Percentiles rank a stretch among this genome's conserved stretches.
Evolutionary conservation across 2,329 filamentous ascomycete genomes (phyloP).

Genomic region (Aureobasidium sp.): DNA sequence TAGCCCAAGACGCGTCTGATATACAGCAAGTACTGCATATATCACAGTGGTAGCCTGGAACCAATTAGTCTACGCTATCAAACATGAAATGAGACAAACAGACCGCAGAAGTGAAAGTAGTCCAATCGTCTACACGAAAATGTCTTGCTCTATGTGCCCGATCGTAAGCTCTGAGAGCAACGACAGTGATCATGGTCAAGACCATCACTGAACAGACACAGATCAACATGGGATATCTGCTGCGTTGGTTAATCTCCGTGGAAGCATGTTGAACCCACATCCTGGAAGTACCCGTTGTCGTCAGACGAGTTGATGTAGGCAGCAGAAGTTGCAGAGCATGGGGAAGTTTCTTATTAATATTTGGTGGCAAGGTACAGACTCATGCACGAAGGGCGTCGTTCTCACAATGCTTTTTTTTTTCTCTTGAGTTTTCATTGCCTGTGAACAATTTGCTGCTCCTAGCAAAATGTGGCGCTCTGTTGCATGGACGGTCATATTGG

Average conservation of each 20-base stretch:
- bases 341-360: neutral
- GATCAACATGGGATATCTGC: constrained; percentile 5
- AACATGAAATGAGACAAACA: neutral
- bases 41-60: neutral
- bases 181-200: neutral
- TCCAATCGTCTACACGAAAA: neutral
- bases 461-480: neutral
- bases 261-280: constrained; percentile 2
- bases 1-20: constrained; percentile 2
- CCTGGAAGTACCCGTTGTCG: neutral
- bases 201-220: neutral
- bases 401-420: neutral
- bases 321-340: neutral
- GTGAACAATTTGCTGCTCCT: neutral
- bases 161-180: neutral
- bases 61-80: neutral
- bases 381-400: neutral
- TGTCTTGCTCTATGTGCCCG: neutral
- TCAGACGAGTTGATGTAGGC: neutral
- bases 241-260: neutral
- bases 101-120: neutral
- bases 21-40: neutral
- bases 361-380: neutral
- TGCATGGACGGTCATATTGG: neutral
- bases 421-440: neutral